Evolutionary conservation across 2,329 filamentous ascomycete species (phyloP), one percentile per base, ranked within the genome.

Genomic region (Cytospora piceae): DNA sequence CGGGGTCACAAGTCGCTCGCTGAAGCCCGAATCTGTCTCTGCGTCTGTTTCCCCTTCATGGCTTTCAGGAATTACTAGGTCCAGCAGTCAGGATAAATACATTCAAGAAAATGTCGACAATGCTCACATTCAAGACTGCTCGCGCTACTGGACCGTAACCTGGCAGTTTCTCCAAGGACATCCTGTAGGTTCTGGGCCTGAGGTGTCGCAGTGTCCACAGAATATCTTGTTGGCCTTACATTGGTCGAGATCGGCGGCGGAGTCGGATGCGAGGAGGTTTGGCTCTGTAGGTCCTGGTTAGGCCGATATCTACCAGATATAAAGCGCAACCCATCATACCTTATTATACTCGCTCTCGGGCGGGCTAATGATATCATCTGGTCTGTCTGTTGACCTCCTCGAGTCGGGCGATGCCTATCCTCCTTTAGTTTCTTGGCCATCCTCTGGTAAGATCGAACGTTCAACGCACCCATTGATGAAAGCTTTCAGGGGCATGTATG

Each of bases 401-500:
- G 71, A 65, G 46, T 69, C 73, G 14, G 70, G 67, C 15, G 80
- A 79, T 52, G 79, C 76, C 83, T 85, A 61, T 37, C 52, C 64
- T 34, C 8, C n/a, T 42, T 64, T 77, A 75, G 51, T 42, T 68
- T 49, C 54, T 29, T 34, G 22, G 22, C 27, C 52, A 34, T 46
- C n/a, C 6, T 22, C 27, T 27, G 46, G n/a, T 57, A 52, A 49
- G 32, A 17, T 22, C 64, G 34, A 49, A 49, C 22, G 29, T 58
- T 32, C 55, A 49, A 55, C 85, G 74, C 76, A 95, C 92, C 85
- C 95, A 96, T 71, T 86, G 86, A 64, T 87, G 85, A 77, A 95
- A 97, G 68, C 90, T 92, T 69, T 92, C 84, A 0, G 94, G 93
- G 20, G 92, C 92, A 81, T 97, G 94, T 71, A 97, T 97, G 63